These are phyloP conservation scores for Cyberlindnera veronae DNA, from an alignment of 805 yeast genomes.

Conservation along the genomic window DNA sequence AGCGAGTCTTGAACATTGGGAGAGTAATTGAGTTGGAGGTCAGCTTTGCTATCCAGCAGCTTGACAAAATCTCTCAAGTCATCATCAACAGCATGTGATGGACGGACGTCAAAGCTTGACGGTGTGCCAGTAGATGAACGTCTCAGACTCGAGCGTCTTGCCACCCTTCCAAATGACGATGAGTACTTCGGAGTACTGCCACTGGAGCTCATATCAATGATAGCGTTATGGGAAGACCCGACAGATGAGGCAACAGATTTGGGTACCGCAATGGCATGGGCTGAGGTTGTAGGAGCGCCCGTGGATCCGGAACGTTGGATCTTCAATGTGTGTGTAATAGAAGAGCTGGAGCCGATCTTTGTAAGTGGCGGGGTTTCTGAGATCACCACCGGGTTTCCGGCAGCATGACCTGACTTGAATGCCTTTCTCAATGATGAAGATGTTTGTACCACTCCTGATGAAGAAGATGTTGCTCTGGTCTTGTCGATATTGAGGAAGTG, in stretches of 20 bases:
- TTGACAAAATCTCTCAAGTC: slow-evolving; percentile 69
- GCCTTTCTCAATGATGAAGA: slow-evolving; percentile 24
- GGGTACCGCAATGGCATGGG: slow-evolving; percentile 26
- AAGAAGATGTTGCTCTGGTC: slow-evolving; percentile 9
- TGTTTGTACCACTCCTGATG: slow-evolving; percentile 1
- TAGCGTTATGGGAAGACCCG: slow-evolving; percentile 15
- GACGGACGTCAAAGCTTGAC: slow-evolving; percentile 30
- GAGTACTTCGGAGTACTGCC: slow-evolving; percentile 58
- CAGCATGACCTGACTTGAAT: slow-evolving; percentile 32
- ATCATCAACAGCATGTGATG: slow-evolving; percentile 35
- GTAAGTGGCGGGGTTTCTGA: slow-evolving; percentile 28
- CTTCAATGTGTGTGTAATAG: slow-evolving; percentile 37
- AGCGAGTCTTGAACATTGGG: slow-evolving; percentile 43
- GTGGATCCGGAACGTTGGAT: slow-evolving; percentile 37
- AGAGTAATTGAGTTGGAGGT: slow-evolving; percentile 35
- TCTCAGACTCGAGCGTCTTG: slow-evolving; percentile 44
- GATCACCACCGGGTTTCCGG: slow-evolving; percentile 28
- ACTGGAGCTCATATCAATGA: slow-evolving; percentile 33
- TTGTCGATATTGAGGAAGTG: slow-evolving; percentile 51
- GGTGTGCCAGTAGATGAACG: slow-evolving; percentile 31
- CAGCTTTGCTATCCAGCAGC: slow-evolving; percentile 63
- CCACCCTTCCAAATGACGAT: slow-evolving; percentile 70
- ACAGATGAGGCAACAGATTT: slow-evolving; percentile 26
- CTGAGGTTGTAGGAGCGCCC: slow-evolving; percentile 2
- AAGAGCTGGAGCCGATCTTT: slow-evolving; percentile 42